Evolutionary conservation across 2,329 filamentous ascomycete species (phyloP).

Genomic region (Epichloe hybrida): DNA sequence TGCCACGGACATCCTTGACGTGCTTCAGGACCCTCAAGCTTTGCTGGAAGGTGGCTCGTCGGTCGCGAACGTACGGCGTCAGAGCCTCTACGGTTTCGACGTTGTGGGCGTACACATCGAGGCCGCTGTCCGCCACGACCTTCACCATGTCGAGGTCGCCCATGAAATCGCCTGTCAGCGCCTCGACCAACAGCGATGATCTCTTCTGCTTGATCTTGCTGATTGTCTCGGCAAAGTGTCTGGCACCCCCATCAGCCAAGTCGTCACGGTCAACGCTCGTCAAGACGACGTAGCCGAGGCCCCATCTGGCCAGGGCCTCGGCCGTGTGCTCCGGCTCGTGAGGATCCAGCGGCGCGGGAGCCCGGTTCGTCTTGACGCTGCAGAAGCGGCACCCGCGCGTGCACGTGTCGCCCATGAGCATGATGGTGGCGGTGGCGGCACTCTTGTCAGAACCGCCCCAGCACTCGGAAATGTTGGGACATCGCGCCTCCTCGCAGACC

Average conservation of each 20-base stretch:
- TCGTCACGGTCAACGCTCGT: conserved; percentile 93
- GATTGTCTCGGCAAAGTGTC: conserved; percentile 88
- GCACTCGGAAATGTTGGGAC: conserved; percentile 95
- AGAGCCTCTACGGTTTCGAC: conserved; percentile 87
- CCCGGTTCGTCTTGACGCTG: conserved; percentile 78
- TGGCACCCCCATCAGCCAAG: conserved; percentile 72
- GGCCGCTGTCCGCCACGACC: conserved; percentile 69
- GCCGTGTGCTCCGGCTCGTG: conserved; percentile 96
- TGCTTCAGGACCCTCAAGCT: conserved; percentile 66
- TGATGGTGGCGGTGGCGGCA: conserved; percentile 91
- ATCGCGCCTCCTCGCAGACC: conserved; percentile 93
- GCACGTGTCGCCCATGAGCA: conserved; percentile 98
- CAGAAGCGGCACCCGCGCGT: conserved; percentile 95
- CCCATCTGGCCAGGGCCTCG: conserved; percentile 85
- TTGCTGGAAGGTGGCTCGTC: conserved; percentile 79
- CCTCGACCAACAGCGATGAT: conserved; percentile 65
- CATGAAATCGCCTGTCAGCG: conserved; percentile 73
- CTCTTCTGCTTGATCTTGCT: conserved; percentile 81
- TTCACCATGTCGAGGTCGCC: conserved; percentile 80
- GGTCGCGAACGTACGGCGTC: conserved; percentile 80
- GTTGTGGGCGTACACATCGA: conserved; percentile 96
- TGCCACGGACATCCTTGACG: conserved; percentile 60
- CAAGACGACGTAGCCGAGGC: conserved; percentile 87
- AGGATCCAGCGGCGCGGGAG: conserved; percentile 68
- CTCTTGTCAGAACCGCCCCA: conserved; percentile 87